phyloP scores from a whole-genome alignment of 345 rosid species.

The Camelina hispida region DNA sequence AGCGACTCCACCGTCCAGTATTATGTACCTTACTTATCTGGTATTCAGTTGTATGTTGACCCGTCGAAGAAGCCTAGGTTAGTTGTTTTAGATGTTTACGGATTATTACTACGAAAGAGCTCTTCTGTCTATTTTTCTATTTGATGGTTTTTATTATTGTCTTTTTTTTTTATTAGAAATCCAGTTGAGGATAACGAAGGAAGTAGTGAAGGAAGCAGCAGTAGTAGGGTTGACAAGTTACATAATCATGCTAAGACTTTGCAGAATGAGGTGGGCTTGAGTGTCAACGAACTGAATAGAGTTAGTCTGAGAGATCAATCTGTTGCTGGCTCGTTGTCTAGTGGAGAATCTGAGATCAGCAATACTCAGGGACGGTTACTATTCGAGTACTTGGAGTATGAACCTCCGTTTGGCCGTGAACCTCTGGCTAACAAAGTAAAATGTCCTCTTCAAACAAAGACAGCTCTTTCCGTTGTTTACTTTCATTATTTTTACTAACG shows the following conservation, averaged over 20 bases:
- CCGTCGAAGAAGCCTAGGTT: constrained; percentile 62
- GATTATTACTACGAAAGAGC: not conserved
- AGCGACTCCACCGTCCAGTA: constrained; percentile 80
- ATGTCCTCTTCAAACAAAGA: not conserved
- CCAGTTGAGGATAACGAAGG: constrained; percentile 74
- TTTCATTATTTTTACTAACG: not conserved
- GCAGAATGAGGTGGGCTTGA: constrained; percentile 42
- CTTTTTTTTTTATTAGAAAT: constrained; percentile 47
- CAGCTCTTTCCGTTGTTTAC: not conserved
- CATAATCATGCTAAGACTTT: constrained; percentile 46
- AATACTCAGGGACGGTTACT: constrained; percentile 56
- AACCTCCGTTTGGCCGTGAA: constrained; percentile 80
- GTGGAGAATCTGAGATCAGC: constrained; percentile 65
- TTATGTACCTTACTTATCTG: constrained; percentile 92
- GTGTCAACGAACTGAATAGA: constrained; percentile 53
- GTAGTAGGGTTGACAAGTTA: constrained; percentile 51
- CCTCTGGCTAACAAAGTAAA: constrained; percentile 82
- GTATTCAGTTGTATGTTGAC: constrained; percentile 79
- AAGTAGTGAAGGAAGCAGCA: constrained; percentile 74
- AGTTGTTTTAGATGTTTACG: constrained; percentile 19
- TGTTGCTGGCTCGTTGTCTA: constrained; percentile 53
- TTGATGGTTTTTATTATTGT: constrained; percentile 4
- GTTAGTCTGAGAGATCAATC: constrained; percentile 53
- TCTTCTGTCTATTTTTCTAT: not conserved
- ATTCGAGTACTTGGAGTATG: constrained; percentile 80